These are phyloP conservation scores for Prunus davidiana DNA, from an alignment of 306 rosid genomes.

Conservation along the genomic window DNA sequence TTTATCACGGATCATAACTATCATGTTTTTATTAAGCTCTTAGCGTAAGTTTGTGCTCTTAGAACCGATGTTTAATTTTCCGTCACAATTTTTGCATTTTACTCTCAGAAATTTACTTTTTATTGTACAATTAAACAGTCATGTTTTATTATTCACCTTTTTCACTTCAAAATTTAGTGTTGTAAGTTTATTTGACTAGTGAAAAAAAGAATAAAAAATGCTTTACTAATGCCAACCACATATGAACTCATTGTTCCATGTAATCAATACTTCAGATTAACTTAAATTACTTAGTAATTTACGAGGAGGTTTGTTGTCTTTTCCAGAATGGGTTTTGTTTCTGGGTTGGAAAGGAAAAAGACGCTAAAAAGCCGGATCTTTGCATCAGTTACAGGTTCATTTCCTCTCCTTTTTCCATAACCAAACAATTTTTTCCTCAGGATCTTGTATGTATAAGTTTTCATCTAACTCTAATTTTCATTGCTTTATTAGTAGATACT, in stretches of 20 bases:
- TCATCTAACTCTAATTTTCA: not conserved
- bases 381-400: conserved; percentile 32
- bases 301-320: not conserved
- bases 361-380: conserved; percentile 3
- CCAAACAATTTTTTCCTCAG: too few species aligned
- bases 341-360: conserved; percentile 18
- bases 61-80: not conserved
- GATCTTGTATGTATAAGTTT: not conserved
- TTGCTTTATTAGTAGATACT: conserved; percentile 35
- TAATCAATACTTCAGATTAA: not conserved
- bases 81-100: not conserved
- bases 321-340: conserved; percentile 24
- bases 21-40: not conserved
- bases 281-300: not conserved
- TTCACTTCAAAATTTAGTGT: not conserved
- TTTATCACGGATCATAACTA: not conserved
- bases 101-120: not conserved
- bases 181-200: not conserved
- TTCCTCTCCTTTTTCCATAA: not conserved
- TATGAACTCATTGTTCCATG: too few species aligned
- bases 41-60: not conserved
- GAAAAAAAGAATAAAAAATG: not conserved
- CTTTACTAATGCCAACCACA: too few species aligned
- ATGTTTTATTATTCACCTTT: not conserved
- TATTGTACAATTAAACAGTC: not conserved